phyloP scores from a whole-genome alignment of 345 rosid genomes.

The Citrus hindsii region DNA sequence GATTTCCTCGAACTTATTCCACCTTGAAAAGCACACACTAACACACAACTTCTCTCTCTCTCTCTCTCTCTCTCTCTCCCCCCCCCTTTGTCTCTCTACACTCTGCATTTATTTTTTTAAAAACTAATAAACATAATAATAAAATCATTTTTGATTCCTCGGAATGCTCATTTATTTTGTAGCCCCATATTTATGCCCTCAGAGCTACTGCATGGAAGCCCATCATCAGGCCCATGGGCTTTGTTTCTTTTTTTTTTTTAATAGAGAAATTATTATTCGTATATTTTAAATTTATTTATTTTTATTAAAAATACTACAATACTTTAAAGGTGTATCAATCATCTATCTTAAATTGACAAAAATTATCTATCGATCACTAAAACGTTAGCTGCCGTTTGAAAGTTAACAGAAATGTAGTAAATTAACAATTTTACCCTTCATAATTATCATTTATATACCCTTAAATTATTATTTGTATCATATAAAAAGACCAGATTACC shows the following conservation, averaged over 20 bases:
- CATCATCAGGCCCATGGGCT: slow-evolving; percentile 26
- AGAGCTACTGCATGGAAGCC: slow-evolving; percentile 11
- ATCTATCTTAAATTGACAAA: rapidly evolving
- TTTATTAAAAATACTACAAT: too few relatives aligned
- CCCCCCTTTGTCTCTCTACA: background rate
- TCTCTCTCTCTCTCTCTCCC: too few relatives aligned
- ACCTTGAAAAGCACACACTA: slow-evolving; percentile 9
- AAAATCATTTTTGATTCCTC: background rate
- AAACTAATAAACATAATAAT: background rate
- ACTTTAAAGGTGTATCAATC: too few relatives aligned
- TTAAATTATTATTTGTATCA: too few relatives aligned
- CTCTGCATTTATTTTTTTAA: background rate
- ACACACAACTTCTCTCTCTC: background rate
- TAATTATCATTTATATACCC: too few relatives aligned
- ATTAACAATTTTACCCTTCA: rapidly evolving
- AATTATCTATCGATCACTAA: too few relatives aligned
- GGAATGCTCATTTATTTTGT: slow-evolving; percentile 1
- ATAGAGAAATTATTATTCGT: too few relatives aligned
- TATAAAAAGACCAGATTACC: too few relatives aligned
- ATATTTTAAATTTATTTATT: rapidly evolving
- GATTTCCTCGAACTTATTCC: slow-evolving; percentile 13
- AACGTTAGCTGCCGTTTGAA: too few relatives aligned
- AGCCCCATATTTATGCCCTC: slow-evolving; percentile 1
- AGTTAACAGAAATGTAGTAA: too few relatives aligned
- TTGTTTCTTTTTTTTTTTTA: background rate